These are phyloP conservation scores for Claviceps citrina DNA, from an alignment of 2,329 filamentous ascomycete genomes.

Conservation along the genomic window DNA sequence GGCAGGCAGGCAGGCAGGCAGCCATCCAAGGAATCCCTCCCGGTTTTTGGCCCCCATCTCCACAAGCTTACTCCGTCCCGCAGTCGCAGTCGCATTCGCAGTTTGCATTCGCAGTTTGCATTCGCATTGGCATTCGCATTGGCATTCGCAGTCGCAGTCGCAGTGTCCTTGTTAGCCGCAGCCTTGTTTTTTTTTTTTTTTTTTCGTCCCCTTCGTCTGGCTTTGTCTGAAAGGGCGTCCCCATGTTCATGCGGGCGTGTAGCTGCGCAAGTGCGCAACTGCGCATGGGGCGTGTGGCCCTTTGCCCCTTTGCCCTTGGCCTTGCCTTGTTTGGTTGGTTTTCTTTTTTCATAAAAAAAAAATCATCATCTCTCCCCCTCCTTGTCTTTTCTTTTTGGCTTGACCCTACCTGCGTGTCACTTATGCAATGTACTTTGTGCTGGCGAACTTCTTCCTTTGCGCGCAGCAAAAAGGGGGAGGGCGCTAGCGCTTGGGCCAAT, in stretches of 20 bases:
- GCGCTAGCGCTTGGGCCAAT: constrained; percentile 4
- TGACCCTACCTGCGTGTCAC: not conserved
- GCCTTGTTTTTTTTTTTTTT: constrained; percentile 1
- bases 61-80: not conserved
- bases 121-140: no score
- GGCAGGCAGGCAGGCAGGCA: not conserved
- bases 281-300: no score
- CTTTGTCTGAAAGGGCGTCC: not conserved
- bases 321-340: no score
- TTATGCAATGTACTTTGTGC: not conserved
- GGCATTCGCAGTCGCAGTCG: no score
- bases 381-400: not conserved
- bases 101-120: no score
- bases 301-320: no score
- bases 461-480: not conserved
- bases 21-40: not conserved
- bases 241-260: no score
- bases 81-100: not conserved
- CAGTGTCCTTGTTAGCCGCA: not conserved
- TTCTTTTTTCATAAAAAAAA: no score
- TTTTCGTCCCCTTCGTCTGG: not conserved
- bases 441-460: not conserved
- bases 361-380: no score
- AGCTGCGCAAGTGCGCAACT: no score
- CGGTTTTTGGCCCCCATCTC: not conserved